Evolutionary conservation across 768 basidiomycete genomes (phyloP).

Genomic region (Psilocybe tampanensis): DNA sequence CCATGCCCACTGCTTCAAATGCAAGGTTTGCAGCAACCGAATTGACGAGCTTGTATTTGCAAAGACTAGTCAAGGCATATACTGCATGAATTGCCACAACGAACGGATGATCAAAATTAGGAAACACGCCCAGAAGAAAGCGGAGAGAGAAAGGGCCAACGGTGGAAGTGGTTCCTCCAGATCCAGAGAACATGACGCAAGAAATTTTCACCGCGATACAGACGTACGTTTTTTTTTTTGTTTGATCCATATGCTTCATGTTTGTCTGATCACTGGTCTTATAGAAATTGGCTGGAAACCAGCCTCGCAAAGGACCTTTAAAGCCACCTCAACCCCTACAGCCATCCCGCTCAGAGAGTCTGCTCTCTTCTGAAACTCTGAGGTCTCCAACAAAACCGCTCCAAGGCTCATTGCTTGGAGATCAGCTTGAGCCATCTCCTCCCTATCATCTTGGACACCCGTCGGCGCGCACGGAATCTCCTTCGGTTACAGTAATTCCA

Average conservation of each 20-base stretch:
- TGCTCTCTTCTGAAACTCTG: constrained; percentile 21
- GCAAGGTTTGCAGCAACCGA: constrained; percentile 89
- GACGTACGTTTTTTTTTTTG: constrained; percentile 37
- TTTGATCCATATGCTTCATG: constrained; percentile 3
- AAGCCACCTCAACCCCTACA: constrained; percentile 12
- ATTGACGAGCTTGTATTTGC: constrained; percentile 99
- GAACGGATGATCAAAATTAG: constrained; percentile 94
- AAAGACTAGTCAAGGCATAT: constrained; percentile 97
- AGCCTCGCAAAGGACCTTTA: constrained; percentile 9
- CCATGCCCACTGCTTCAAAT: constrained; percentile 98
- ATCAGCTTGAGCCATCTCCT: constrained; percentile 28
- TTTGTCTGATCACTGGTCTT: background rate
- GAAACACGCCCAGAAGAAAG: constrained; percentile 88
- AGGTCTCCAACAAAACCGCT: constrained; percentile 32
- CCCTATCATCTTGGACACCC: constrained; percentile 13
- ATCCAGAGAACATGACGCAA: constrained; percentile 42
- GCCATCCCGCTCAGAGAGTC: constrained; percentile 18
- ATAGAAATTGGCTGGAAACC: constrained; percentile 12
- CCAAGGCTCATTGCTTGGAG: constrained; percentile 33
- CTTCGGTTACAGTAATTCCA: constrained; percentile 13
- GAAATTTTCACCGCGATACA: constrained; percentile 39
- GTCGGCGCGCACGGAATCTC: constrained; percentile 8
- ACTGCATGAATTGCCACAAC: constrained; percentile 98
- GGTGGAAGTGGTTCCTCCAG: constrained; percentile 44
- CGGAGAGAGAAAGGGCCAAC: constrained; percentile 59